Evolutionary conservation across 306 rosid genomes (phyloP), one percentile per base, ranked within the genome.

Genomic region (Lathyrus tuberosus): DNA sequence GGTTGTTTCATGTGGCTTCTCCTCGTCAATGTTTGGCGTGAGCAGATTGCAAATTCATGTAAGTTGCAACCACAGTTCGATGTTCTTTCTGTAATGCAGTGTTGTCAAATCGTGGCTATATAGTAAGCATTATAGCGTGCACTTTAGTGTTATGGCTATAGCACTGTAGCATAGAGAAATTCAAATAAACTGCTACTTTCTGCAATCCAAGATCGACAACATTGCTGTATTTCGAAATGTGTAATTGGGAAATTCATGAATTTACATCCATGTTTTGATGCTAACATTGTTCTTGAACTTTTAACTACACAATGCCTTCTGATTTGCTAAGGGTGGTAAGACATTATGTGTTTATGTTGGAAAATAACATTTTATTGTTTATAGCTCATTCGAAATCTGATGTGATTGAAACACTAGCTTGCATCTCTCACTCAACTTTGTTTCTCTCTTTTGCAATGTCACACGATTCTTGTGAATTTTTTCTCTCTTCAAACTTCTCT

Each of bases 21-120:
- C 30, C 11, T 47, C 37, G 51, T 47, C 26, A 26, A 24, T 42
- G 10, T 16, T 74, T 5, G 10, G 40, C 22, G 1, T 24, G 63
- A 17, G 58, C 20, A 10, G 64, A 75, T 70, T 81, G 22, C 64
- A 78, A 73, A 42, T 17, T 56, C 22, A 7, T 56, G 65, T 54
- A 53, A 69, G 73, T 38, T 56, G 44, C 16, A 42, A 56, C 58
- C 11, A 41, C 22, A 33, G 58, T 44, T 44, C 5, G 7, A 33
- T 10, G 42, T 10, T 12, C n/a, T 41, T 41, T 66, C 10, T 48
- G 31, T n/a, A 52, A 20, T 10, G 8, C n/a, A 20, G 31, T 52
- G 59, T 22, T 22, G 33, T 22, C 16, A 10, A 53, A 53, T 22
- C 2, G 33, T 53, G 8, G 35, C 31, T 22, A 53, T 22, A 53